A percentile compares a stretch with the other conserved stretches of the same genome.
Evolutionary conservation across 805 yeast genomes (phyloP).

Genomic region (Metschnikowia cubensis): DNA sequence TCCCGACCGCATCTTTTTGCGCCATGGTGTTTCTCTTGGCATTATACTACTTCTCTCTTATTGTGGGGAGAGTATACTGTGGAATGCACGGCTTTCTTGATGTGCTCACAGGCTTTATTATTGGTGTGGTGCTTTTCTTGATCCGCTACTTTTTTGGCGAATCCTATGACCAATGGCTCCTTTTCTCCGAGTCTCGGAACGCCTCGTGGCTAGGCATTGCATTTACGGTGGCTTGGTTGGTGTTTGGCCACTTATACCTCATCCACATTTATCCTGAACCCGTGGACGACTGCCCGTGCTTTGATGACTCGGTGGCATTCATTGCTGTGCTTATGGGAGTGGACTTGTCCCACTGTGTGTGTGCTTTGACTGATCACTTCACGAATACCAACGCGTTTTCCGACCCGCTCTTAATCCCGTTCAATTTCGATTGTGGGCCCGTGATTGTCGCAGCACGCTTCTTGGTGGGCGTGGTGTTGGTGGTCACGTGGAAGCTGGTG

Average conservation of each 20-base stretch:
- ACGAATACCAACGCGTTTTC: conserved; percentile 14
- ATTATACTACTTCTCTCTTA: conserved; percentile 59
- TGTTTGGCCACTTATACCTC: conserved; percentile 42
- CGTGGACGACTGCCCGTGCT: conserved; percentile 92
- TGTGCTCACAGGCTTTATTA: conserved; percentile 55
- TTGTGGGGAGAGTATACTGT: conserved; percentile 82
- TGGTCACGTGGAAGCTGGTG: conserved; percentile 68
- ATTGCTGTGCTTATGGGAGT: conserved; percentile 82
- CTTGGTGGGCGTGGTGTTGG: conserved; percentile 55
- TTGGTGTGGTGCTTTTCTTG: conserved; percentile 57
- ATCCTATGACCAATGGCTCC: conserved; percentile 45
- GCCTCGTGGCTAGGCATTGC: conserved; percentile 18
- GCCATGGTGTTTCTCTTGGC: conserved; percentile 18
- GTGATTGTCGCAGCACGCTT: conserved; percentile 42
- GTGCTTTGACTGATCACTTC: conserved; percentile 30
- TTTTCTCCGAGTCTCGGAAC: conserved; percentile 22
- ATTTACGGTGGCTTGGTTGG: conserved; percentile 34
- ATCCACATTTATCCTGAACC: conserved; percentile 78
- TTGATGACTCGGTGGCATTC: conserved; percentile 91
- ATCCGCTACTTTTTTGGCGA: conserved; percentile 40
- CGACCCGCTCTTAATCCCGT: conserved; percentile 37
- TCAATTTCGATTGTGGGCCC: conserved; percentile 4
- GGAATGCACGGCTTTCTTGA: conserved; percentile 97
- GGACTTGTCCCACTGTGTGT: conserved; percentile 57
- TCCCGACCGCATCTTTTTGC: conserved; percentile 11